Conservation (phyloP, 371 early-diverging fungal genomes). For the Basidiobolus meristosporus region DNA sequence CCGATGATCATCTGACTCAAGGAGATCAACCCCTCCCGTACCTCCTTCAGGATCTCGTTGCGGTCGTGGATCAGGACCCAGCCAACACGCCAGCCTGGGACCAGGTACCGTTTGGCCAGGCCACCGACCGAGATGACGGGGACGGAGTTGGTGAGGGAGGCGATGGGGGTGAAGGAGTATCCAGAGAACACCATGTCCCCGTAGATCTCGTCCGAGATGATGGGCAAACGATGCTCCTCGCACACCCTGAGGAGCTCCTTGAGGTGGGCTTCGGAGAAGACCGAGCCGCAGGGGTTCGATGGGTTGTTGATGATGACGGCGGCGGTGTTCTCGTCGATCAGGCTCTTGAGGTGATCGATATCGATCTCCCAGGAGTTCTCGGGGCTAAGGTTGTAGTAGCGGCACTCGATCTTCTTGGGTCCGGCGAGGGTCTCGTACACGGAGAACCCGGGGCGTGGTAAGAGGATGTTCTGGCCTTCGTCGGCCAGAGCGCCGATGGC, state of each 20-base stretch:
- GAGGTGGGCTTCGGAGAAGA: constrained; percentile 53
- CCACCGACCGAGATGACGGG: constrained; percentile 76
- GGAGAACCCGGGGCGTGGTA: constrained; percentile 82
- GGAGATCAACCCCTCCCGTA: constrained; percentile 31
- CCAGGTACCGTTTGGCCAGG: constrained; percentile 76
- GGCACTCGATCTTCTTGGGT: constrained; percentile 52
- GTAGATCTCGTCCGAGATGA: constrained; percentile 87
- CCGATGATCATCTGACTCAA: constrained; percentile 64
- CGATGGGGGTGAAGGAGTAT: constrained; percentile 42
- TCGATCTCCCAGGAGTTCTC: constrained; percentile 74
- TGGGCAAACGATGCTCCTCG: constrained; percentile 55
- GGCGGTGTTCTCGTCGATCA: constrained; percentile 63
- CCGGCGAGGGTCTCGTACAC: constrained; percentile 70
- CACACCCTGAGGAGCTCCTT: constrained; percentile 45
- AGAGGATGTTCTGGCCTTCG: constrained; percentile 63
- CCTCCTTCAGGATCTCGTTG: constrained; percentile 22
- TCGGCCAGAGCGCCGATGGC: constrained; percentile 53
- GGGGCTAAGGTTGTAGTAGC: constrained; percentile 63
- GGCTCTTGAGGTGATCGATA: constrained; percentile 51
- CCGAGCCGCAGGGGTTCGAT: constrained; percentile 84
- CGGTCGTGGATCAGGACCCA: constrained; percentile 76
- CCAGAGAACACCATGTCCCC: constrained; percentile 69
- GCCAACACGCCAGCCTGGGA: constrained; percentile 84
- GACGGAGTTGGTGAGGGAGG: constrained; percentile 51
- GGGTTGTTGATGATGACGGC: constrained; percentile 77